Base-by-base conservation (phyloP, 2,329 filamentous ascomycete species). In the Cladosporium austrohemisphaericum region DNA sequence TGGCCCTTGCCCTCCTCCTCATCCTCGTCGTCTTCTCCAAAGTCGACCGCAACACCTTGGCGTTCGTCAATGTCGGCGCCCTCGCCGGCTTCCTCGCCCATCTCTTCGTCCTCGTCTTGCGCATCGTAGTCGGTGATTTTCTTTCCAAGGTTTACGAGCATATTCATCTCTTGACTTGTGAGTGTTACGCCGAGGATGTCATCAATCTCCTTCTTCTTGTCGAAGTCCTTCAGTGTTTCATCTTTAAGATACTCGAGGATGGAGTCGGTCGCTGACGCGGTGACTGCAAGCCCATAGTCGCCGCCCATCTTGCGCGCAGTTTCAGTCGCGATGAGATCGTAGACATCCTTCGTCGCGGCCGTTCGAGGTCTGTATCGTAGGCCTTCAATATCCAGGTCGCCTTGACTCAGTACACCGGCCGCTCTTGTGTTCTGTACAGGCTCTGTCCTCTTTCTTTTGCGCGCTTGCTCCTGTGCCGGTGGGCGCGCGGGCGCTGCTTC, bases 111-210 rank as follows among this genome's bases (percentile, higher is more conserved):
- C 25, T 96, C 93, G 57, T 97, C 92, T 66, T 97, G 90, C 31
- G 88, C 88, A 69, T 97, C 88, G 69, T 97, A 98, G 68, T 98
- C 93, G 41, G 93, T 98, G 55, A 98, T 95, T 72, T 98, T 98
- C 75, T 98, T 98, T 56, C 91, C 89, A 35, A 98, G 74, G 65
- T 96, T 98, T 49, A 97, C 84, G 57, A 98, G 73, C 71, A 97
- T 92, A 65, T 97, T 97, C 74, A 97, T 98, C 67, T 95, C 85
- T 65, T 96, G 95, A 1, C 88, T 81, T 41, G 78, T 84, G 74
- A 96, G 80, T 1, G 83, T 83, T 28, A 79, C 79, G n/a, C 92
- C 93, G 33, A 98, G 70, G 52, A 97, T 83, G 57, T 97, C 93
- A 61, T 98, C 93, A 35, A 97, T 83, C 67, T 96, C 90, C 71